A percentile compares a stretch with the other conserved stretches of the same genome.
phyloP scores from a whole-genome alignment of 2,329 filamentous ascomycete species.

The Xylaria sp. region DNA sequence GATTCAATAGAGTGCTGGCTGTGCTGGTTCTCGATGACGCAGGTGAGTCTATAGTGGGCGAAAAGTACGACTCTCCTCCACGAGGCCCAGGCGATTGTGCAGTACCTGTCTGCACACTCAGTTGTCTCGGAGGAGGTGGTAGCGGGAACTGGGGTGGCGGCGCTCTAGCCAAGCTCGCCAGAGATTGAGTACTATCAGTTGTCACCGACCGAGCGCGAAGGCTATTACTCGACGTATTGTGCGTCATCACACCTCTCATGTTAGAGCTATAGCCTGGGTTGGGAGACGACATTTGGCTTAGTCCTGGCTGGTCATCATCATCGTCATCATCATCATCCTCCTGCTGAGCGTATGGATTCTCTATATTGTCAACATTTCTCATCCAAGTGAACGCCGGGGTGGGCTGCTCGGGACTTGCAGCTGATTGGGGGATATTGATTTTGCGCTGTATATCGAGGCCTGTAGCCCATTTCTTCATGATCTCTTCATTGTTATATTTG shows the following conservation, averaged over 20 bases:
- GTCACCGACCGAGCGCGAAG: conserved; percentile 82
- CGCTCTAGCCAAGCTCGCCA: conserved; percentile 66
- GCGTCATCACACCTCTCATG: conserved; percentile 60
- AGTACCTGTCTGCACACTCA: conserved; percentile 75
- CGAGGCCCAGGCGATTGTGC: conserved; percentile 70
- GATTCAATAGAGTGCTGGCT: conserved; percentile 76
- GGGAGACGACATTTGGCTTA: conserved; percentile 49
- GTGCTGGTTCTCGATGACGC: conserved; percentile 80
- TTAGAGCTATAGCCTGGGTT: conserved; percentile 50
- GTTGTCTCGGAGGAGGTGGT: conserved; percentile 64
- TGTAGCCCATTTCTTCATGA: conserved; percentile 90
- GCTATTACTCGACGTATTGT: conserved; percentile 79
- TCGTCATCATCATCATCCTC: conserved; percentile 73
- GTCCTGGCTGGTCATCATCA: conserved; percentile 53
- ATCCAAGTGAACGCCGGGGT: conserved; percentile 86
- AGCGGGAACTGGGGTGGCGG: conserved; percentile 79
- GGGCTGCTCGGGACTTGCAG: conserved; percentile 58
- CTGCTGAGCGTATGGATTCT: conserved; percentile 82
- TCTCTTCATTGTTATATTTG: conserved; percentile 89
- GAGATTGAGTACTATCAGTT: conserved; percentile 71
- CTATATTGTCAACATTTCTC: conserved; percentile 71
- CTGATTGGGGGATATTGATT: conserved; percentile 62
- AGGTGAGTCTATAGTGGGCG: conserved; percentile 83
- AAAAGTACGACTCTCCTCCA: conserved; percentile 90
- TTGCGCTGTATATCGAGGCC: conserved; percentile 82